Percentiles rank a stretch among this genome's conserved stretches.
Evolutionary conservation across 1,284 basidiomycete species (phyloP).

Genomic region (Ustanciosporium gigantosporum): DNA sequence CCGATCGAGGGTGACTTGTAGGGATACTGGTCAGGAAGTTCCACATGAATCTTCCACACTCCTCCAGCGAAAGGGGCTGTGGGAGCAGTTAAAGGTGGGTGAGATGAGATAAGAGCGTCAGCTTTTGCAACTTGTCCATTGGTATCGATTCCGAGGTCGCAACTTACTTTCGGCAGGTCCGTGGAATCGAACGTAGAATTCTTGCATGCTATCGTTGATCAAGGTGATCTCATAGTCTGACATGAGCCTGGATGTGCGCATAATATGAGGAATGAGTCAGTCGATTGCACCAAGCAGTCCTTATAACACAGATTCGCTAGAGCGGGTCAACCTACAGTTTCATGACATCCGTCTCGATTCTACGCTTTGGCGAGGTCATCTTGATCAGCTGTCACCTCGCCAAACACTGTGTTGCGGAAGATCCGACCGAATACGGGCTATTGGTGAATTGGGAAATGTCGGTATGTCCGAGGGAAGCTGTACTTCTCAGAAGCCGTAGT

Average conservation of each 20-base stretch:
- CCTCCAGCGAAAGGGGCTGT: conserved; percentile 92
- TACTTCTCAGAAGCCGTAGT: no score
- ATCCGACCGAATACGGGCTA: no score
- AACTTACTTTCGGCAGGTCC: conserved; percentile 88
- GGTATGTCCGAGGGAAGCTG: no score
- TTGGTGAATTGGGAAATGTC: no score
- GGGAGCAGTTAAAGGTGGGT: neutral
- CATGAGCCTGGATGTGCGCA: conserved; percentile 57
- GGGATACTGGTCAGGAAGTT: conserved; percentile 97
- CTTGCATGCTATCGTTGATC: conserved; percentile 98
- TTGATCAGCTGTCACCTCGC: no score
- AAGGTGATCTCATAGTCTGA: conserved; percentile 76
- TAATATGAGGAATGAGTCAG: conserved; percentile 5
- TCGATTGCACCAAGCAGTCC: no score
- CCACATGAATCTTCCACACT: conserved; percentile 98
- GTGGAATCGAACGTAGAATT: conserved; percentile 95
- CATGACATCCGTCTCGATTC: conserved; percentile 99
- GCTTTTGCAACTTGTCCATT: neutral
- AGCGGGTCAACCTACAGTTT: conserved; percentile 79
- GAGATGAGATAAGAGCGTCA: conserved; percentile 1
- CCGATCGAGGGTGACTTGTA: conserved; percentile 99
- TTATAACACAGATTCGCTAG: no score
- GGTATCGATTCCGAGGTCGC: neutral
- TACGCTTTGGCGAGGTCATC: conserved; percentile 76
- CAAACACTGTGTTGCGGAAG: no score